Base-by-base conservation (phyloP, 2,329 filamentous ascomycete species). In the Gaeumannomyces tritici region DNA sequence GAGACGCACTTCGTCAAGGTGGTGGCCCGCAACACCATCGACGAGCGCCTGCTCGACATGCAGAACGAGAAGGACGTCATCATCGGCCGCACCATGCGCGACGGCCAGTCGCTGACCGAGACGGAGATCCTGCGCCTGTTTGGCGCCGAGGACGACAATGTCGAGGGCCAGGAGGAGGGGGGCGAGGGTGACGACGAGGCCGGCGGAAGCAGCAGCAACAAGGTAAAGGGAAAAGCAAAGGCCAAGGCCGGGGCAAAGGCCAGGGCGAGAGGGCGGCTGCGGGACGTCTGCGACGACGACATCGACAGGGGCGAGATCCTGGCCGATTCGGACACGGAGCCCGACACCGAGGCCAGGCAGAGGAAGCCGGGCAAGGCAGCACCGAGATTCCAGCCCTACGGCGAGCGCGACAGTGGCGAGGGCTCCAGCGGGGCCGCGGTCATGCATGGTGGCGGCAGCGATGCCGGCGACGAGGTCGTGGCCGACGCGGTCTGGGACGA, bases 1-100 rank as follows among this genome's bases (percentile, higher is more conserved):
- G 74, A 83, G 42, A 86, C 87, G 0, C 75, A 83, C 13, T 80
- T 89, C 63, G 78, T 83, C 0, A 79, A 85, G 0, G 76, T 91
- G 42, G 72, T 85, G 0, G 76, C 86, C 0, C 71, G 75, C 1
- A 75, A 81, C 5, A 82, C 79, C 0, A 81, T 90, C 6, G 88
- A 92, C 63, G 75, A 80, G 12, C 74, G 78, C 0, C 75, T 91
- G 4, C 69, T 80, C 0, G 58, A 71, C 0, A 76, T 90, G 65
- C 88, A 91, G 63, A 64, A 76, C 0, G 61, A 67, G 0, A 91
- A 91, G 63, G 72, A 81, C 0, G 73, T 74, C 60, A 73, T 77
- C 2, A 76, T 84, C 4, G 70, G 74, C 1, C 28, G 67, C 0
- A 69, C 71, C 0, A 64, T 77, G 0, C 72, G 74, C 8, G 73